Percentiles rank a stretch among this genome's conserved stretches.
Conservation (phyloP, 805 yeast species). For the Kregervanrija delftensis region DNA sequence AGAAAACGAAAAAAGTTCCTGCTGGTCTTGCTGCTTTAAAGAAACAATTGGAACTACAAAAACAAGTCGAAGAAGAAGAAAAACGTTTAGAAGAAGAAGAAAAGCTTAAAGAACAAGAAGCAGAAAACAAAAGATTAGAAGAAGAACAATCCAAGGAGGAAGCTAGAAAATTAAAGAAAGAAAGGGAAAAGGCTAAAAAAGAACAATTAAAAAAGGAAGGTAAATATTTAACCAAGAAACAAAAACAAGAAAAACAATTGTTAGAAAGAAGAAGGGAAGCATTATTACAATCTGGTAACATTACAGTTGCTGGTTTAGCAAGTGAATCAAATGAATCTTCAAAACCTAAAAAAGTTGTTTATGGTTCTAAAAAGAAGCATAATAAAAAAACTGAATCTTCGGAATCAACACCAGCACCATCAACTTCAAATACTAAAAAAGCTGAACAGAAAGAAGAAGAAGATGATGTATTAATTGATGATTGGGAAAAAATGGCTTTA, state of each 20-base stretch:
- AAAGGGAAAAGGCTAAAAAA: slow-evolving; percentile 76
- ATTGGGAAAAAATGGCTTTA: slow-evolving; percentile 74
- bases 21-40: slow-evolving; percentile 90
- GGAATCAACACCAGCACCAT: background rate
- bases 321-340: slow-evolving; percentile 11
- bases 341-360: slow-evolving; percentile 42
- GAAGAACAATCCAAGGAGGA: slow-evolving; percentile 64
- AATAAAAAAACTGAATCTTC: slow-evolving; percentile 22
- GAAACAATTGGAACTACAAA: slow-evolving; percentile 81
- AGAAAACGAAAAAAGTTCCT: slow-evolving; percentile 72
- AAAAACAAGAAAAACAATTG: slow-evolving; percentile 82
- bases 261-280: slow-evolving; percentile 87
- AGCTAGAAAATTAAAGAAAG: slow-evolving; percentile 64
- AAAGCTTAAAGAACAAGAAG: slow-evolving; percentile 41
- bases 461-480: slow-evolving; percentile 54
- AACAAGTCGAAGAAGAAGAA: slow-evolving; percentile 82
- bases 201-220: slow-evolving; percentile 97
- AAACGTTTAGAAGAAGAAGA: slow-evolving; percentile 67
- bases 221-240: slow-evolving; percentile 86
- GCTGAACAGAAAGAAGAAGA: slow-evolving; percentile 34
- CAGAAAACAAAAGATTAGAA: slow-evolving; percentile 41
- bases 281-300: slow-evolving; percentile 65
- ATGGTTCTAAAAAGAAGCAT: slow-evolving; percentile 64
- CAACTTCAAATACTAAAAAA: slow-evolving; percentile 12
- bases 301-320: slow-evolving; percentile 68